A percentile compares a stretch with the other conserved stretches of the same genome.
Evolutionary conservation across 768 basidiomycete species (phyloP).

Genomic region (Gloeophyllum trabeum): DNA sequence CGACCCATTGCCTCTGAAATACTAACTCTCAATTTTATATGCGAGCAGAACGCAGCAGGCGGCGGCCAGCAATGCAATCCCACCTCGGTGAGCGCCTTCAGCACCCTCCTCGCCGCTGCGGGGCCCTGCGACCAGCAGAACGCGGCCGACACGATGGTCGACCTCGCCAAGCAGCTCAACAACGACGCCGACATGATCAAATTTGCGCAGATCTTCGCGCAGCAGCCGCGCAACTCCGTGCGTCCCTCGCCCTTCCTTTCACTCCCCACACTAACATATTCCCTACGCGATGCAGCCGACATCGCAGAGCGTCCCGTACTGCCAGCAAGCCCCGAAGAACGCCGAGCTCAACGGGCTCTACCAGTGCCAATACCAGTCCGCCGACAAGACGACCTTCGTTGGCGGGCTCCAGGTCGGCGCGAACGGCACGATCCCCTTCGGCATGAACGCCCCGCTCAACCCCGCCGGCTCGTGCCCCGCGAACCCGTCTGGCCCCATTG

Average conservation of each 20-base stretch:
- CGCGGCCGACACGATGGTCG: conserved; percentile 36
- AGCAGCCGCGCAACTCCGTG: conserved; percentile 48
- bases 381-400: conserved; percentile 31
- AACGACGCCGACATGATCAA: conserved; percentile 36
- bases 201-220: conserved; percentile 39
- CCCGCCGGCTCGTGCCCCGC: conserved; percentile 43
- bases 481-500: conserved; percentile 31
- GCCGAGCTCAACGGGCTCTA: conserved; percentile 41
- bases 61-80: conserved; percentile 49
- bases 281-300: conserved; percentile 20
- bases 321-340: conserved; percentile 40
- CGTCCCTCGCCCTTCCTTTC: conserved; percentile 9
- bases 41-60: conserved; percentile 35
- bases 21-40: neutral
- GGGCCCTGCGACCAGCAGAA: conserved; percentile 31
- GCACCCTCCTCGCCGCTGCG: conserved; percentile 44
- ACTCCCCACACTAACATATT: neutral
- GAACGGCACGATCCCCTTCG: conserved; percentile 43
- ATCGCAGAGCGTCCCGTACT: conserved; percentile 35
- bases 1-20: neutral
- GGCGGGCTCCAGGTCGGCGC: conserved; percentile 29
- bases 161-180: conserved; percentile 35
- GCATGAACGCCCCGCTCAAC: conserved; percentile 23
- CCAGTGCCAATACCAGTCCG: conserved; percentile 47
- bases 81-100: conserved; percentile 41